phyloP scores from a whole-genome alignment of 2,329 filamentous ascomycete genomes.

The Didymella glomerata region DNA sequence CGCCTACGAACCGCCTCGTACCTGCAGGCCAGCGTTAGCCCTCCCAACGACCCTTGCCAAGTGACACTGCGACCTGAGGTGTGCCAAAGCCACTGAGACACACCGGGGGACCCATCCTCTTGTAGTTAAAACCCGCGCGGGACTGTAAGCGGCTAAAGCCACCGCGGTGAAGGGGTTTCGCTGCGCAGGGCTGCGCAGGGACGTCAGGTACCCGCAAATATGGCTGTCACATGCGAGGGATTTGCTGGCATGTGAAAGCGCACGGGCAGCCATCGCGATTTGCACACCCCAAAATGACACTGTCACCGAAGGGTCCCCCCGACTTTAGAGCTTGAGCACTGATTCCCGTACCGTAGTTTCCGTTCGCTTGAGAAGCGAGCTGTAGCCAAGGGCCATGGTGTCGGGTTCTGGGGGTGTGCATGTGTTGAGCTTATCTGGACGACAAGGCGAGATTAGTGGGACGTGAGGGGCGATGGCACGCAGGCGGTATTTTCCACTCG shows the following conservation, averaged over 20 bases:
- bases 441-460: slow-evolving; percentile 11
- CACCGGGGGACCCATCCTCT: slow-evolving; percentile 17
- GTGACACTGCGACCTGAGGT: not conserved
- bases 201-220: slow-evolving; percentile 17
- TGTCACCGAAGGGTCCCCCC: slow-evolving; percentile 18
- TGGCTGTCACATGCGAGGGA: slow-evolving; percentile 20
- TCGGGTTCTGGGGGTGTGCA: slow-evolving; percentile 23
- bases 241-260: slow-evolving; percentile 22
- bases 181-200: slow-evolving; percentile 12
- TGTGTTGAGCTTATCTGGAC: slow-evolving; percentile 26
- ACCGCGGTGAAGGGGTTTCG: slow-evolving; percentile 17
- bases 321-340: slow-evolving; percentile 23
- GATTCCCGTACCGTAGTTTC: slow-evolving; percentile 26
- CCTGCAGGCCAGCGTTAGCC: slow-evolving; percentile 20
- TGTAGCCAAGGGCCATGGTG: slow-evolving; percentile 21
- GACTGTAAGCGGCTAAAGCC: slow-evolving; percentile 19
- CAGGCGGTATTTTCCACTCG: slow-evolving; percentile 2
- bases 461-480: slow-evolving; percentile 13
- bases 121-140: slow-evolving; percentile 24
- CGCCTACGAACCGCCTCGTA: slow-evolving; percentile 10
- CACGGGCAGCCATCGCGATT: slow-evolving; percentile 22
- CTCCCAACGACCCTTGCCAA: slow-evolving; percentile 13
- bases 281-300: slow-evolving; percentile 16
- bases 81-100: not conserved
- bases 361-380: slow-evolving; percentile 25